Evolutionary conservation across 2,329 filamentous ascomycete genomes (phyloP).

Genomic region (Nothophaeocryptopus gaeumannii): DNA sequence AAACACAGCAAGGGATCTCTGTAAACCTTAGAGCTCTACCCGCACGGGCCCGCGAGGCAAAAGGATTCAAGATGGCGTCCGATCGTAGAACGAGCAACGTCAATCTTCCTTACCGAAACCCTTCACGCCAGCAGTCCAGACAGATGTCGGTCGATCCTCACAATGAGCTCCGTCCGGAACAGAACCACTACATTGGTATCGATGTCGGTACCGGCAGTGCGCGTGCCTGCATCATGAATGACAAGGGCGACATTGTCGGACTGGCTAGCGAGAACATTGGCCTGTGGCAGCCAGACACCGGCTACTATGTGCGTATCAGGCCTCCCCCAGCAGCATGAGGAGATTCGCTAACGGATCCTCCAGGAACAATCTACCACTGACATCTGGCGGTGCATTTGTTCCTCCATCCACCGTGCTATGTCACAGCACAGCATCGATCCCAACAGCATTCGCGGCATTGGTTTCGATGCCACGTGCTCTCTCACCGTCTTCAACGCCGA

Average conservation of each 20-base stretch:
- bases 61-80: conserved; percentile 11
- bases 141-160: conserved; percentile 52
- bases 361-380: conserved; percentile 97
- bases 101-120: conserved; percentile 34
- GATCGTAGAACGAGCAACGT: not conserved
- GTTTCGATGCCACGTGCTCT: conserved; percentile 98
- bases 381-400: conserved; percentile 94
- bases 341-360: not conserved
- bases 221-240: conserved; percentile 91
- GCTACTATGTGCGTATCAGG: conserved; percentile 49
- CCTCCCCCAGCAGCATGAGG: not conserved
- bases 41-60: not conserved
- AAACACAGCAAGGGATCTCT: too few species aligned
- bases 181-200: conserved; percentile 73
- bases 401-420: conserved; percentile 78
- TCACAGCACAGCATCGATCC: conserved; percentile 76
- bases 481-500: conserved; percentile 85
- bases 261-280: conserved; percentile 54
- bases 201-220: conserved; percentile 96
- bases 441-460: conserved; percentile 77
- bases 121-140: conserved; percentile 41
- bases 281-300: conserved; percentile 53
- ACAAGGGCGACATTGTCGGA: conserved; percentile 78
- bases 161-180: conserved; percentile 56
- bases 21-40: not conserved